Conservation (phyloP, 345 rosid genomes). For the Atalantia buxifolia region DNA sequence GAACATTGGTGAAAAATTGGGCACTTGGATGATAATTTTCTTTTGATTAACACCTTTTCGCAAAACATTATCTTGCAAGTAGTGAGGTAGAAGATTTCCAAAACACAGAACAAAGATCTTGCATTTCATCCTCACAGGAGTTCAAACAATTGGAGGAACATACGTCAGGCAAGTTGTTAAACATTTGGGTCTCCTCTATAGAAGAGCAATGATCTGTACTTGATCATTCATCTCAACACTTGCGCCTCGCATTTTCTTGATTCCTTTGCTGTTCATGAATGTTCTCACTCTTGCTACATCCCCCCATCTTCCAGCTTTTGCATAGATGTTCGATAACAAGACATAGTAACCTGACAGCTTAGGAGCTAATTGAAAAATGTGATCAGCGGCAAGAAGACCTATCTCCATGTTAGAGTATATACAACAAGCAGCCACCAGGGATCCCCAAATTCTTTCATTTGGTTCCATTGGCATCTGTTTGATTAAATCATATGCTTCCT, state of each 20-base stretch:
- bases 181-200: no score
- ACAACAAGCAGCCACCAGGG: conserved; percentile 63
- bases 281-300: conserved; percentile 51
- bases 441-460: conserved; percentile 74
- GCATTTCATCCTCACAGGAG: no score
- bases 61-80: no score
- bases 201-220: conserved; percentile 15
- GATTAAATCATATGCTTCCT: conserved; percentile 55
- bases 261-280: conserved; percentile 54
- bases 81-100: no score
- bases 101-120: no score
- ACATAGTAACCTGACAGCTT: conserved; percentile 67
- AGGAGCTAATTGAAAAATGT: conserved; percentile 53
- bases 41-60: no score
- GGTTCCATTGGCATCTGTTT: conserved; percentile 58
- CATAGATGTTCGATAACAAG: conserved; percentile 71
- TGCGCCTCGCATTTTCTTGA: conserved; percentile 58
- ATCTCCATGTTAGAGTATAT: conserved; percentile 50
- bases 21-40: no score
- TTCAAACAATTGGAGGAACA: no score
- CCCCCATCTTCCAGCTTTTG: conserved; percentile 78
- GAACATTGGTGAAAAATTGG: no score
- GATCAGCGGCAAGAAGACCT: conserved; percentile 71
- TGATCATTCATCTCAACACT: conserved; percentile 54
- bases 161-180: no score